A percentile compares a stretch with the other conserved stretches of the same genome.
Evolutionary conservation across 306 rosid species (phyloP).

Genomic region (Vachellia collinsii): DNA sequence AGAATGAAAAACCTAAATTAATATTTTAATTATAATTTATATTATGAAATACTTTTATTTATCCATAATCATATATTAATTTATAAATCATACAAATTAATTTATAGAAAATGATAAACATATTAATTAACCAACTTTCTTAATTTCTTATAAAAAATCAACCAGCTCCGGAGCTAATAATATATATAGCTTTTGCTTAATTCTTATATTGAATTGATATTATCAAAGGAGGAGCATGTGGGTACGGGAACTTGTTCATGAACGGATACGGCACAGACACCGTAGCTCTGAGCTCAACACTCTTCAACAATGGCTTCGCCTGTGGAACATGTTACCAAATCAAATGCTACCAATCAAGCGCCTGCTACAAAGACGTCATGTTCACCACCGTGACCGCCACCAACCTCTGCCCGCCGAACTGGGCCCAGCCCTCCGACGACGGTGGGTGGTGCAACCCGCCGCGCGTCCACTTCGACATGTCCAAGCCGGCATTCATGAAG

Average conservation of each 20-base stretch:
- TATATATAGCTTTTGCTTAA: not conserved
- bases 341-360: conserved; percentile 62
- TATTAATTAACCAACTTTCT: too few species aligned
- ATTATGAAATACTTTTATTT: too few species aligned
- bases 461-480: conserved; percentile 84
- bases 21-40: too few species aligned
- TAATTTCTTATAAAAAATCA: too few species aligned
- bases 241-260: conserved; percentile 78
- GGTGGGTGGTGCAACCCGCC: conserved; percentile 99
- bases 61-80: too few species aligned
- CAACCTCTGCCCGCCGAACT: conserved; percentile 88
- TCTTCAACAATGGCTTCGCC: conserved; percentile 84
- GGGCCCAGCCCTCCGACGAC: conserved; percentile 66
- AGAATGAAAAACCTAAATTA: too few species aligned
- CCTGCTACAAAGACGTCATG: conserved; percentile 47
- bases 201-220: not conserved
- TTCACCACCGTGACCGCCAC: conserved; percentile 85
- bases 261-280: conserved; percentile 88
- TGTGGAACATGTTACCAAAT: conserved; percentile 88
- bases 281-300: conserved; percentile 74
- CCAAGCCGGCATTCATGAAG: conserved; percentile 93
- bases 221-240: conserved; percentile 87
- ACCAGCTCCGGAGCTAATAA: too few species aligned
- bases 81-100: too few species aligned
- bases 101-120: too few species aligned